Evolutionary conservation across 2,329 filamentous ascomycete species (phyloP), one percentile per base, ranked within the genome.

Genomic region (Cyphellophora europaea): DNA sequence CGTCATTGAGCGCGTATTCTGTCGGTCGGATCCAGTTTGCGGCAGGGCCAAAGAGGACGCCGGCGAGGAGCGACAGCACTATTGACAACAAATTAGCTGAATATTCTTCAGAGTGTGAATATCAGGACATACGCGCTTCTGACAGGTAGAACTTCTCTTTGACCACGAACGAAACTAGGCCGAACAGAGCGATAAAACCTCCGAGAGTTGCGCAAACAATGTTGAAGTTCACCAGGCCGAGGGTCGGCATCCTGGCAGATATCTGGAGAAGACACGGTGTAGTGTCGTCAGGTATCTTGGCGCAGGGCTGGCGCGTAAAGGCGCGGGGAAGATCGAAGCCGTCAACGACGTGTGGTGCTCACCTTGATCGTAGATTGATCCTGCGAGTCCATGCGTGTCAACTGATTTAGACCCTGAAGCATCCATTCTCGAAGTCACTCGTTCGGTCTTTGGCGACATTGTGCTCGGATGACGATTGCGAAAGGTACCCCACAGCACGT

Each of bases 121-220:
- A 19, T 19, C 15, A 16, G n/a, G n/a, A 74, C 81, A 56, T 65
- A 88, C 85, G 65, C 34, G 88, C 84, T 70, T 94, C 88, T 2
- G 85, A 93, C 2, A 95, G 69, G 55, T 93, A 93, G 53, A 83
- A 88, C 40, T 77, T 81, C 62, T 94, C 87, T 54, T 94, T 94
- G 53, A 83, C 70, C n/a, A 93, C 70, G 53, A 86, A 93, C 1
- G 86, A 93, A 0, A 94, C 84, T 30, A 94, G 62, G 4, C 86
- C 87, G 52, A 93, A 94, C n/a, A 91, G 48, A 0, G 83, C 85
- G 42, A 94, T 77, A 62, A 91, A 95, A 2, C 84, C 87, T 11
- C 88, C 88, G 11, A 93, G 60, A 5, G 84, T 73, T 35, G 82
- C 79, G 53, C 84, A 77, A 35, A 86, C 74, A 44, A 91, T 81